Conservation (phyloP, 2,329 filamentous ascomycete genomes). For the Amylocarpus encephaloides region DNA sequence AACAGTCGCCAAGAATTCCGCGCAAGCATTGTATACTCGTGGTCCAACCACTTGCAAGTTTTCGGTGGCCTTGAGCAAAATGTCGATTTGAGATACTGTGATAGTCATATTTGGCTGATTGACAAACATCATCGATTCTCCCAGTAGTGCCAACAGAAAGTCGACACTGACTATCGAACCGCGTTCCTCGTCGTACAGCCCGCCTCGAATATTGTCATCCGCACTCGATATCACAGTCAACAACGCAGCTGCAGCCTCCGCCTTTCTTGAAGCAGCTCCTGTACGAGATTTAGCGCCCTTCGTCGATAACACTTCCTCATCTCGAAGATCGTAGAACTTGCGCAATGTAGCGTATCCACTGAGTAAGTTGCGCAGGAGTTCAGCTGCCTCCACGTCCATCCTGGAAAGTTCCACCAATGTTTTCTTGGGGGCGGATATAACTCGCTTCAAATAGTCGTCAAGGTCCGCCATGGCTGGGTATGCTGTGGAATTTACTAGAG, state of each 20-base stretch:
- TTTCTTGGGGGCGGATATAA: conserved; percentile 66
- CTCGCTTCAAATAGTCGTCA: conserved; percentile 61
- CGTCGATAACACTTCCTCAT: conserved; percentile 50
- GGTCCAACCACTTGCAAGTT: conserved; percentile 71
- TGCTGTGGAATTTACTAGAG: conserved; percentile 74
- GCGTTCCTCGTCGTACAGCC: conserved; percentile 73
- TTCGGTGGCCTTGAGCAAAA: conserved; percentile 69
- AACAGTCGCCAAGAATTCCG: conserved; percentile 72
- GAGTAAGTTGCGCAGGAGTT: conserved; percentile 76
- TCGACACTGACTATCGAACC: conserved; percentile 85
- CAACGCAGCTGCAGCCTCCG: conserved; percentile 66
- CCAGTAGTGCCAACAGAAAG: conserved; percentile 74
- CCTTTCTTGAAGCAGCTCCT: conserved; percentile 52
- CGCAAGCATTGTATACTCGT: conserved; percentile 66
- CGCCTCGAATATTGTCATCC: conserved; percentile 85
- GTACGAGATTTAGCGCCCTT: conserved; percentile 34
- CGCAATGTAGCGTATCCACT: conserved; percentile 90
- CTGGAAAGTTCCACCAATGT: conserved; percentile 67
- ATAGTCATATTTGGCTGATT: conserved; percentile 56
- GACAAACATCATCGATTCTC: conserved; percentile 75
- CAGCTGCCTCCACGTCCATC: conserved; percentile 73
- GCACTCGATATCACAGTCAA: conserved; percentile 80
- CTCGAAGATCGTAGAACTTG: conserved; percentile 83
- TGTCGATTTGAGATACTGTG: conserved; percentile 65
- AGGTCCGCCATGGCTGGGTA: conserved; percentile 68